Evolutionary conservation across 208 protist species (phyloP).

Genomic region (Leishmania tropica): DNA sequence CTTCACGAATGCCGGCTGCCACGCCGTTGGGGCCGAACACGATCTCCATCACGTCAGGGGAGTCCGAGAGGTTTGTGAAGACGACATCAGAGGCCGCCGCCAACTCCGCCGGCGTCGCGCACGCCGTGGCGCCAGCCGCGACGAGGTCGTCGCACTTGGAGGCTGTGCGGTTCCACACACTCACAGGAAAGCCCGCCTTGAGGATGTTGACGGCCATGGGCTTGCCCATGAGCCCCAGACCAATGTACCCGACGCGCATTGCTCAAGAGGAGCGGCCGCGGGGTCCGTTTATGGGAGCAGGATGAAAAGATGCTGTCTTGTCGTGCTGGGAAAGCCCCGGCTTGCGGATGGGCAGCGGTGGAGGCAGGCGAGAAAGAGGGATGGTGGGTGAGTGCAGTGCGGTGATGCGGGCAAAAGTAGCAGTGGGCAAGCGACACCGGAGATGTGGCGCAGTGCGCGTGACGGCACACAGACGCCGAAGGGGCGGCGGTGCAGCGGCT

Average conservation of each 20-base stretch:
- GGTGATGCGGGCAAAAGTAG: background rate
- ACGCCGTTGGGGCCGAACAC: constrained; percentile 87
- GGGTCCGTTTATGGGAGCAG: background rate
- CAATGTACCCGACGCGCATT: constrained; percentile 92
- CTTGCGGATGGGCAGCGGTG: background rate
- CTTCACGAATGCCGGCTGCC: constrained; percentile 66
- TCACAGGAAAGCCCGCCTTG: constrained; percentile 85
- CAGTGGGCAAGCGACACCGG: background rate
- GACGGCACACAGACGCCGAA: background rate
- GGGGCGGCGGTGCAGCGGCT: background rate
- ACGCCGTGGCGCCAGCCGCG: constrained; percentile 65
- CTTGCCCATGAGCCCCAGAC: constrained; percentile 94
- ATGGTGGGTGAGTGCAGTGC: background rate
- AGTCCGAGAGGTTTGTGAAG: constrained; percentile 94
- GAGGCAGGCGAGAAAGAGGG: constrained; percentile 8
- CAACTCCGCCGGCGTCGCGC: constrained; percentile 77
- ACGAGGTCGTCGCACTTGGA: constrained; percentile 84
- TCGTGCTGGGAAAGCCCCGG: background rate
- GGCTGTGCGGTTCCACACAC: constrained; percentile 89
- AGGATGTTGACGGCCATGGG: constrained; percentile 92
- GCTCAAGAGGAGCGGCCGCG: background rate
- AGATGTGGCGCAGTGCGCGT: background rate
- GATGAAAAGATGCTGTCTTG: constrained; percentile 5
- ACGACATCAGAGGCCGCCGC: constrained; percentile 86
- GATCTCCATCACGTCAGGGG: constrained; percentile 85